These are phyloP conservation scores for Handroanthus guayacan DNA, from an alignment of 257 asterid species.

Conservation along the genomic window DNA sequence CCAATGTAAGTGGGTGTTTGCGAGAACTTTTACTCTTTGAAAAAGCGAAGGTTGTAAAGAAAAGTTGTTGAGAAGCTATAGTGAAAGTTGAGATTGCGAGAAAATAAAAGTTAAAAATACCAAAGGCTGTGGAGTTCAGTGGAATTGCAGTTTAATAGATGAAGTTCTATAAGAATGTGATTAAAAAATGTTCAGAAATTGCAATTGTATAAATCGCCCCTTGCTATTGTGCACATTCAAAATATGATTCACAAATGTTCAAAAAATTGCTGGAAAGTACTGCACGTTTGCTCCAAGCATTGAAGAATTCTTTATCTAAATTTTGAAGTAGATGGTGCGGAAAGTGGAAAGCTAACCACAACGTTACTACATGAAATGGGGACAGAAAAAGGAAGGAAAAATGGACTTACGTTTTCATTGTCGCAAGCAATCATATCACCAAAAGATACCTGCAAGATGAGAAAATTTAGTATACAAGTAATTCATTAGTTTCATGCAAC, in stretches of 20 bases:
- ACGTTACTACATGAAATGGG: background rate
- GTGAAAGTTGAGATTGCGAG: too few species aligned
- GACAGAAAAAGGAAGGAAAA: constrained; percentile 27
- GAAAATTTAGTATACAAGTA: constrained; percentile 29
- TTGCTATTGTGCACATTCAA: constrained; percentile 1
- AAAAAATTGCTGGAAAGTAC: background rate
- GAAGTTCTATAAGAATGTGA: too few species aligned
- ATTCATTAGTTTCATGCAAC: constrained; percentile 22
- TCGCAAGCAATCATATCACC: constrained; percentile 99
- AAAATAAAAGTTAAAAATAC: too few species aligned
- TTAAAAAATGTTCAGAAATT: too few species aligned
- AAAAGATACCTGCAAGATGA: constrained; percentile 76
- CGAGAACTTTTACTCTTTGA: too few species aligned
- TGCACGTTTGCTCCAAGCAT: background rate
- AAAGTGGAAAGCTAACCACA: constrained; percentile 13
- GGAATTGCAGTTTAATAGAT: too few species aligned
- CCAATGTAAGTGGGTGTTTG: background rate
- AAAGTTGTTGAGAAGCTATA: too few species aligned
- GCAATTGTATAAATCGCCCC: background rate
- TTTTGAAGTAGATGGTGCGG: background rate
- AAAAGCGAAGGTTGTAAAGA: too few species aligned
- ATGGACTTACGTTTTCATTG: constrained; percentile 76
- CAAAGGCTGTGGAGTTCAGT: too few species aligned
- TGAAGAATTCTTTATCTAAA: background rate
- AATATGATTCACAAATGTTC: background rate